These are phyloP conservation scores for Aspergillus leporis DNA, from an alignment of 495 filamentous ascomycete species.

Conservation along the genomic window DNA sequence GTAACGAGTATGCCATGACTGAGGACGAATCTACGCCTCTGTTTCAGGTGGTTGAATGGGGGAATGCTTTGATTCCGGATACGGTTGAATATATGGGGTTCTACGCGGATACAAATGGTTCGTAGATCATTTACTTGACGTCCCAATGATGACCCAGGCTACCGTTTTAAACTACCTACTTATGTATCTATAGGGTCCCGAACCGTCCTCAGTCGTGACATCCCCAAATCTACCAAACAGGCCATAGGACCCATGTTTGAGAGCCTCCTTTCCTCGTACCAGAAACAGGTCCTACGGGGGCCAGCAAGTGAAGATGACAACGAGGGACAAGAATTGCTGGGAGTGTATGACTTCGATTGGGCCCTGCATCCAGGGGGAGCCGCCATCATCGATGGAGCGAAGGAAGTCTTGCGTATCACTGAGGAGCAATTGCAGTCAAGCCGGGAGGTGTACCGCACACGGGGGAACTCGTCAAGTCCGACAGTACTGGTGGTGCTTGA, in stretches of 20 bases:
- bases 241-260: too few relatives aligned
- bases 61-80: conserved; percentile 33
- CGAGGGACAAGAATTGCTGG: background rate
- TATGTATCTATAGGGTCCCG: too few relatives aligned
- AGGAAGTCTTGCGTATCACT: conserved; percentile 35
- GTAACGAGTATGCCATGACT: conserved; percentile 45
- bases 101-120: too few relatives aligned
- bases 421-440: background rate
- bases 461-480: background rate
- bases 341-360: conserved; percentile 61
- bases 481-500: background rate
- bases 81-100: conserved; percentile 45
- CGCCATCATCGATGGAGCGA: conserved; percentile 62
- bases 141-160: too few relatives aligned
- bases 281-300: conserved; percentile 24
- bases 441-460: background rate
- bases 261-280: too few relatives aligned
- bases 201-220: too few relatives aligned
- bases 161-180: too few relatives aligned
- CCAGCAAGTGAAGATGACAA: too few relatives aligned
- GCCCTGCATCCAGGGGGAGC: conserved; percentile 67
- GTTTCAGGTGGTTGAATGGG: conserved; percentile 62
- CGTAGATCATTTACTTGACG: too few relatives aligned
- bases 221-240: too few relatives aligned
- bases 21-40: conserved; percentile 27